Evolutionary conservation across 306 rosid species (phyloP), one percentile per base, ranked within the genome.

Genomic region (Fagus crenata): DNA sequence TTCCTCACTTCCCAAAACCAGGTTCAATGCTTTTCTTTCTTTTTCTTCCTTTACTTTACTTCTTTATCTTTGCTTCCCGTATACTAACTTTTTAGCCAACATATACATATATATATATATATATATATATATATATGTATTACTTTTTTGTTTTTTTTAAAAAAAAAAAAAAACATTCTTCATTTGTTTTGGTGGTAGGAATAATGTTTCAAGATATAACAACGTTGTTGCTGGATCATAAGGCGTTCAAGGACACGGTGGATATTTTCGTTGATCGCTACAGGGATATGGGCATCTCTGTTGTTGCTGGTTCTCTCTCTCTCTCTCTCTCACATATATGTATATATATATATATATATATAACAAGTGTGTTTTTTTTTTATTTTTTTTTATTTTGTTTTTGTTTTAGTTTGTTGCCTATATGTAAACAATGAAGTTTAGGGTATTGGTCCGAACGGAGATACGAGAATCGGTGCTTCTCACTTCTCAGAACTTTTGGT

Each of bases 211-310:
- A 95, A 69, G 99, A 95, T 78, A 95, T 95, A 73, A 95, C 99
- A 80, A 95, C 99, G 85, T 91, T 95, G 96, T 78, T 95, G 93
- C 84, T 92, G 78, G 97, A 95, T 92, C 99, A 88, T 81, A 95
- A 92, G 89, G 91, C 93, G 67, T 95, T 95, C 79, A 95, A 95
- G 81, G 86, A 95, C 75, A 87, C 97, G 7, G 89, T 95, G 77
- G 99, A 95, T 86, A 95, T 95, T 82, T 95, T 95, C 85, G 97
- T 95, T 85, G 97, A 95, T 88, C 99, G 99, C 86, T 95, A 95
- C 92, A 89, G 97, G 86, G 84, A 88, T 90, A 92, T 88, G 99
- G 91, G 82, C 83, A 95, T 95, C 84, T 90, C 97, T 74, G 93
- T 93, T 82, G 99, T 95, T 79, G 97, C 99, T 41, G 99, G 99